These are phyloP conservation scores for Cladosporium velox DNA, from an alignment of 2,329 filamentous ascomycete species.

Conservation along the genomic window DNA sequence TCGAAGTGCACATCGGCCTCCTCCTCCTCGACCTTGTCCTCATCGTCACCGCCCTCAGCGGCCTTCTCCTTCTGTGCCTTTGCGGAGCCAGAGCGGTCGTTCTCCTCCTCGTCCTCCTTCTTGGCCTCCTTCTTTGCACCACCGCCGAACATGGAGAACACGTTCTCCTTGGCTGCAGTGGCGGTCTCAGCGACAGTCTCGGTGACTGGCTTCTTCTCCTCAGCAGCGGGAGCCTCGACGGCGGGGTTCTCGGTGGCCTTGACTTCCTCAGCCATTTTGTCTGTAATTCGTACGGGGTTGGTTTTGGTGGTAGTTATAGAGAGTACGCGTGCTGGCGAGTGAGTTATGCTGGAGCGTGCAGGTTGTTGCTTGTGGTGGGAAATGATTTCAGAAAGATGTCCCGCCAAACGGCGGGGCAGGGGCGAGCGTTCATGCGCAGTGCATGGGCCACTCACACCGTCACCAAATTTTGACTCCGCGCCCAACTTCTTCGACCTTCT, in stretches of 20 bases:
- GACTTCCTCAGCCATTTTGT: constrained; percentile 35
- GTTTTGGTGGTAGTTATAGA: constrained; percentile 1
- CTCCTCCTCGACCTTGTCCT: constrained; percentile 52
- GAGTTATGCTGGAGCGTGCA: not conserved
- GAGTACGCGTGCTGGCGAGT: not conserved
- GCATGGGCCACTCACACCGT: constrained; percentile 8
- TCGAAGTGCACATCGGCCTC: constrained; percentile 93
- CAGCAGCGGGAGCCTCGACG: constrained; percentile 38
- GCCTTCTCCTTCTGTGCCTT: constrained; percentile 66
- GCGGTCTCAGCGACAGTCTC: constrained; percentile 42
- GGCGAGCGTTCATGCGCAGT: not conserved
- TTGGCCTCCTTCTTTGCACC: constrained; percentile 97
- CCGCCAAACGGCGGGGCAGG: constrained; percentile 10
- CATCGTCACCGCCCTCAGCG: constrained; percentile 45
- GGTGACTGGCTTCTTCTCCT: constrained; percentile 41
- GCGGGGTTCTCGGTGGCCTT: constrained; percentile 33
- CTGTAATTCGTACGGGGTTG: not conserved
- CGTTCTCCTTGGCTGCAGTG: constrained; percentile 54
- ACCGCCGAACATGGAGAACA: constrained; percentile 99
- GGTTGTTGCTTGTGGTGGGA: constrained; percentile 7
- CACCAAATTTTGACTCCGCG: not conserved
- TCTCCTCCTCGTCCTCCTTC: constrained; percentile 64
- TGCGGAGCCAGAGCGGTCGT: constrained; percentile 85
- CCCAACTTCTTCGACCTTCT: constrained; percentile 3
- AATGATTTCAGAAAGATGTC: constrained; percentile 16